Conservation (phyloP, 345 rosid genomes). For the Eucalyptus marginata region DNA sequence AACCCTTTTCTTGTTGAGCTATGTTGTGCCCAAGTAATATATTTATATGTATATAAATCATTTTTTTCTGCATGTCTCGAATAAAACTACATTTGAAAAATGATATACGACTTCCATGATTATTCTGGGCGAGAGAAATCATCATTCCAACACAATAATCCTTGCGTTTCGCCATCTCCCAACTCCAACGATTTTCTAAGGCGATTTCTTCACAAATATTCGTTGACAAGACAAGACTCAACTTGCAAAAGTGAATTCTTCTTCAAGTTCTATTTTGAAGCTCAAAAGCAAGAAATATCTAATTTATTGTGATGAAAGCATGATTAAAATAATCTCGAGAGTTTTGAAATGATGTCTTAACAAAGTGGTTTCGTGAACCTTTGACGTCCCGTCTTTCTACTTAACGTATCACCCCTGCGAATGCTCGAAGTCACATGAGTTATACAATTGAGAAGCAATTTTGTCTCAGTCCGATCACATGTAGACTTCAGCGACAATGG, state of each 20-base stretch:
- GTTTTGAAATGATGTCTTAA: not conserved
- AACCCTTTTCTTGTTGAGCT: not conserved
- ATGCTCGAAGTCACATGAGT: not conserved
- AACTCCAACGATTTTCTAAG: not conserved
- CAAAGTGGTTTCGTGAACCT: not conserved
- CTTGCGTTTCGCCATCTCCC: not conserved
- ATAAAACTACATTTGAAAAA: not conserved
- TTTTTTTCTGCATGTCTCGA: not conserved
- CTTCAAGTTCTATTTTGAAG: not conserved
- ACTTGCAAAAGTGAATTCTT: not conserved
- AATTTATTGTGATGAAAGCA: not conserved
- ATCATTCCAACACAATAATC: not conserved
- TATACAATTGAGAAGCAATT: not conserved
- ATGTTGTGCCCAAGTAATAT: not conserved
- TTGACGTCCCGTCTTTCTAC: not conserved
- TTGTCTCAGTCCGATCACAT: not conserved
- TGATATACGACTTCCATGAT: not conserved
- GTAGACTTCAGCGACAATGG: not conserved
- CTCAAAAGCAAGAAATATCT: not conserved
- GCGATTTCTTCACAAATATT: not conserved
- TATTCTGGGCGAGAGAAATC: not conserved
- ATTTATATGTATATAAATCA: not conserved
- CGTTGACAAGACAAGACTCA: not conserved
- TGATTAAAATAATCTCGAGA: not conserved
- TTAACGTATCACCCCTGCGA: not conserved